These are phyloP conservation scores for Botryotinia narcissicola DNA, from an alignment of 2,329 filamentous ascomycete genomes.

Conservation along the genomic window DNA sequence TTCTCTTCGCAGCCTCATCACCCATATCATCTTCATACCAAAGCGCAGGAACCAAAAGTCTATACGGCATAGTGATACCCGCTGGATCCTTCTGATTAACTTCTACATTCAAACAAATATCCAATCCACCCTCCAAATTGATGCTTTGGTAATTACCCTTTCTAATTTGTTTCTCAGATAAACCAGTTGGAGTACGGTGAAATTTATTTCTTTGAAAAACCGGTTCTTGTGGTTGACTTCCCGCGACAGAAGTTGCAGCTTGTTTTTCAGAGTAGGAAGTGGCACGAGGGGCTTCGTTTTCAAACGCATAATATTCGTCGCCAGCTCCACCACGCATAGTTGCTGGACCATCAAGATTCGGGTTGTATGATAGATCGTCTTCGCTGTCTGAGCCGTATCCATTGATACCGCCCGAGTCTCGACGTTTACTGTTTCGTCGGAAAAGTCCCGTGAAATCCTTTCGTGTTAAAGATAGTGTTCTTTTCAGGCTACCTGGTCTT, in stretches of 20 bases:
- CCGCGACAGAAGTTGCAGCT: constrained; percentile 31
- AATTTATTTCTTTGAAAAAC: constrained; percentile 43
- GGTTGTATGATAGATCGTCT: constrained; percentile 39
- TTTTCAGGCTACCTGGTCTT: constrained; percentile 44
- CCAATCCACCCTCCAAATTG: constrained; percentile 78
- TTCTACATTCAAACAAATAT: constrained; percentile 87
- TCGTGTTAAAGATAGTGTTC: constrained; percentile 59
- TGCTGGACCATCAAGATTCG: constrained; percentile 23
- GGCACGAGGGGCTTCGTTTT: constrained; percentile 25
- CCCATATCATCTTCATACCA: constrained; percentile 46
- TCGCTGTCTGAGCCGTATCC: constrained; percentile 50
- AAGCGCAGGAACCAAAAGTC: constrained; percentile 78
- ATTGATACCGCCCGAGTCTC: constrained; percentile 53
- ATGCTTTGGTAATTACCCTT: constrained; percentile 57
- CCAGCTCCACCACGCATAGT: constrained; percentile 41
- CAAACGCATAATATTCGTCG: constrained; percentile 48
- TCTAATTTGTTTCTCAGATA: constrained; percentile 61
- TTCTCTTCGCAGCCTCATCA: constrained; percentile 20
- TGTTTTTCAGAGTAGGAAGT: constrained; percentile 24
- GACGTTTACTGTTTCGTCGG: constrained; percentile 48
- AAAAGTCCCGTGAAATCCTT: constrained; percentile 49
- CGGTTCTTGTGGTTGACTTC: constrained; percentile 23
- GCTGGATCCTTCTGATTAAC: constrained; percentile 80
- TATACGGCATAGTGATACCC: constrained; percentile 84
- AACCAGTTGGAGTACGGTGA: constrained; percentile 67